phyloP scores from a whole-genome alignment of 2,329 filamentous ascomycete species.

The Geoglossum cookeanum region DNA sequence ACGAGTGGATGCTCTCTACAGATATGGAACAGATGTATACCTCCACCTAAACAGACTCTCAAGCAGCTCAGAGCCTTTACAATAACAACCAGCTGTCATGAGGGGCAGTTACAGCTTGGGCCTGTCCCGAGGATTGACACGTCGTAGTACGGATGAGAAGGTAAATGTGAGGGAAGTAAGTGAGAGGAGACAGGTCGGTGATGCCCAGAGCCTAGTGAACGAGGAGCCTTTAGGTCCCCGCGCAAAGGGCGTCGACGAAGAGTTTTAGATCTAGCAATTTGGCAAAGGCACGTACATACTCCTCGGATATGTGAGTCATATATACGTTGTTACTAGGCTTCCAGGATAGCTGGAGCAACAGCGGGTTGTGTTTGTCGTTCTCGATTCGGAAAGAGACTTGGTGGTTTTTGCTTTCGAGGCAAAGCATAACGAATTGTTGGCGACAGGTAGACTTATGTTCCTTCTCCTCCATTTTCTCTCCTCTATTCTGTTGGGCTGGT shows the following conservation, averaged over 20 bases:
- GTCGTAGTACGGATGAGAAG: constrained; percentile 34
- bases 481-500: too few species aligned
- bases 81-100: constrained; percentile 83
- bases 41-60: constrained; percentile 91
- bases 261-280: background rate
- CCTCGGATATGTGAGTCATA: background rate
- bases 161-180: constrained; percentile 57
- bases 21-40: constrained; percentile 96
- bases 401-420: background rate
- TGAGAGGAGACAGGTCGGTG: constrained; percentile 77
- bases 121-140: constrained; percentile 45
- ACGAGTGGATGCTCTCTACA: constrained; percentile 21
- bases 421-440: background rate
- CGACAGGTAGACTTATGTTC: background rate
- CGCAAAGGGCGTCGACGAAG: constrained; percentile 24
- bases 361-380: background rate
- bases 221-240: constrained; percentile 17
- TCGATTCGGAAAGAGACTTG: background rate
- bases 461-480: background rate
- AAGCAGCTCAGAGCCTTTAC: constrained; percentile 85
- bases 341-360: background rate
- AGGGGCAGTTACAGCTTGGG: constrained; percentile 36
- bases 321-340: background rate
- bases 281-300: background rate
- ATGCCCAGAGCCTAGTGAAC: constrained; percentile 61